phyloP scores from a whole-genome alignment of 106 monocot species.

The Gastrodia elata region DNA sequence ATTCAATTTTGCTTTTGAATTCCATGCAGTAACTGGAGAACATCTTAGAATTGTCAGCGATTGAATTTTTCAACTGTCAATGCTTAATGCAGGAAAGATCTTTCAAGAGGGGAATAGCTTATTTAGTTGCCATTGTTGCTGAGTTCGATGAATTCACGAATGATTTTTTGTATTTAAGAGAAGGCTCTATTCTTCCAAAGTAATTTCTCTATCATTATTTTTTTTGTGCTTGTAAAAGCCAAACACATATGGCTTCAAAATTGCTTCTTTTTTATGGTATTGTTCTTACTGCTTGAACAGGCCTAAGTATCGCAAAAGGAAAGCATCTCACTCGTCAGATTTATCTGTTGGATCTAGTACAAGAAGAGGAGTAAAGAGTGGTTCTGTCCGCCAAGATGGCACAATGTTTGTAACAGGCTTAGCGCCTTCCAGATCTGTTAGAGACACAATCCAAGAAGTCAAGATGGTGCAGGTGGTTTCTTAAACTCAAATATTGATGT shows the following conservation, averaged over 20 bases:
- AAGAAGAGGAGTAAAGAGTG: slow-evolving; percentile 20
- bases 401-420: slow-evolving; percentile 71
- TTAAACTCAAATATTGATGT: neutral
- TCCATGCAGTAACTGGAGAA: neutral
- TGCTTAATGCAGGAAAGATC: slow-evolving; percentile 60
- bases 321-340: slow-evolving; percentile 35
- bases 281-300: slow-evolving; percentile 22
- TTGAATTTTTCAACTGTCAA: too few relatives aligned
- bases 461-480: slow-evolving; percentile 85
- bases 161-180: slow-evolving; percentile 91
- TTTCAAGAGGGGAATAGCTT: slow-evolving; percentile 65
- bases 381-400: slow-evolving; percentile 28
- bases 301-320: slow-evolving; percentile 62
- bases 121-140: slow-evolving; percentile 68
- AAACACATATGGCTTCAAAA: neutral
- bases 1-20: neutral
- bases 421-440: slow-evolving; percentile 79
- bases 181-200: slow-evolving; percentile 84
- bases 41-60: neutral
- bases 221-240: neutral
- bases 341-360: slow-evolving; percentile 35
- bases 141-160: slow-evolving; percentile 97
- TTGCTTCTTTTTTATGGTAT: neutral
- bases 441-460: slow-evolving; percentile 84
- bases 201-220: slow-evolving; percentile 16